Percentiles rank a stretch among this genome's conserved stretches.
Evolutionary conservation across 257 asterid genomes (phyloP).

Genomic region (Solanum acaule): DNA sequence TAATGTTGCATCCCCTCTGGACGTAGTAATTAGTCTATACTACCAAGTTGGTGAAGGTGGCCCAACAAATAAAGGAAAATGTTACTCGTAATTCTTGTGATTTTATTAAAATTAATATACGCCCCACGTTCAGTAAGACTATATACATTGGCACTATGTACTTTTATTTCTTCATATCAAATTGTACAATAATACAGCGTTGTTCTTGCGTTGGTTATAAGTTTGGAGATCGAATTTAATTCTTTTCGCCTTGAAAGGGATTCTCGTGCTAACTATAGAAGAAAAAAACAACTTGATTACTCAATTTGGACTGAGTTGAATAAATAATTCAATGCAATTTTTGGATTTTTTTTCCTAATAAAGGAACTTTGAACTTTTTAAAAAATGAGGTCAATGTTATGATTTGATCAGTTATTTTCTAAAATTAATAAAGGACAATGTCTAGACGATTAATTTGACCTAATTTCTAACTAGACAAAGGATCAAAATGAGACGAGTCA

Average conservation of each 20-base stretch:
- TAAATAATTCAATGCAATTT: neutral
- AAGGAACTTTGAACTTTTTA: neutral
- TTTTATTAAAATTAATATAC: neutral
- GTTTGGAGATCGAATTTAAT: neutral
- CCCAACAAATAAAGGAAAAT: neutral
- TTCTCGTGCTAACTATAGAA: neutral
- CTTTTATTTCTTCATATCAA: neutral
- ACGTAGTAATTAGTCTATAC: neutral
- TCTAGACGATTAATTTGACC: neutral
- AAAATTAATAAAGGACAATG: neutral
- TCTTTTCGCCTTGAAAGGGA: neutral
- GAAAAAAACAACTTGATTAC: neutral
- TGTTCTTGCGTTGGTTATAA: neutral
- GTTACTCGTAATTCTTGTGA: neutral
- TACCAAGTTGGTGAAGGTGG: neutral
- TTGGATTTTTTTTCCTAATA: neutral
- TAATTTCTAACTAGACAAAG: neutral
- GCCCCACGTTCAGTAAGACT: neutral
- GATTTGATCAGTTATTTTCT: neutral
- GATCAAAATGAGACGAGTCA: neutral
- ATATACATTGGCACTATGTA: neutral
- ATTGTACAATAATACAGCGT: neutral
- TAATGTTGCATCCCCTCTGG: neutral
- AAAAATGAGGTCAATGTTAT: neutral
- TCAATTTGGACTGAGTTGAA: neutral